phyloP scores from a whole-genome alignment of 345 rosid species.

The Eucalyptus viminalis region DNA sequence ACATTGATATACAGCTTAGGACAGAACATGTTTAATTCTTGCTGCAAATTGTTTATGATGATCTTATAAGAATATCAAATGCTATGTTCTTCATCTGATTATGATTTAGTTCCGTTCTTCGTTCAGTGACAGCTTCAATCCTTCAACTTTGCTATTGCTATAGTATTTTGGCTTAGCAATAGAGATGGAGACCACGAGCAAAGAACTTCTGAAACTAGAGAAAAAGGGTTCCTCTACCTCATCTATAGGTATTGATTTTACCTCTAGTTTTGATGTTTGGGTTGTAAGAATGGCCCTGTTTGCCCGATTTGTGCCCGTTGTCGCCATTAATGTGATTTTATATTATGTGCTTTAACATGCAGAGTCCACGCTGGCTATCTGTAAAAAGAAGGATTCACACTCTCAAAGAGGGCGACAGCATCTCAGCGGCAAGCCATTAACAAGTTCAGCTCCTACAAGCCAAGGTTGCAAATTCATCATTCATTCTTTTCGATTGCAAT shows the following conservation, averaged over 20 bases:
- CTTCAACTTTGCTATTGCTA: neutral
- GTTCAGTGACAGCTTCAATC: neutral
- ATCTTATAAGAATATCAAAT: neutral
- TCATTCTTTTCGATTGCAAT: neutral
- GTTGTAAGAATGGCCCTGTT: neutral
- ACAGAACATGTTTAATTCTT: neutral
- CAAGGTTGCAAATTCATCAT: constrained; percentile 16
- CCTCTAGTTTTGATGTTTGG: neutral
- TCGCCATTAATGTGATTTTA: neutral
- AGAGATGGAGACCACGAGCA: constrained; percentile 18
- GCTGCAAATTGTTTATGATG: neutral
- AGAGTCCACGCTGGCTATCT: constrained; percentile 36
- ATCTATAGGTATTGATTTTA: constrained; percentile 4
- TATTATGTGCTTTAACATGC: neutral
- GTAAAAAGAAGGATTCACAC: neutral
- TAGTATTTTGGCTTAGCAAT: neutral
- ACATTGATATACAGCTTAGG: neutral
- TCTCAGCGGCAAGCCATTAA: constrained; percentile 17
- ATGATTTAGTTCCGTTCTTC: neutral
- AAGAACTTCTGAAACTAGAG: constrained; percentile 34
- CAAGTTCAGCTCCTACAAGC: constrained; percentile 35
- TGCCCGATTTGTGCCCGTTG: neutral
- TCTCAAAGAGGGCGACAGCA: constrained; percentile 1
- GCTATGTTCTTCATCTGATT: neutral
- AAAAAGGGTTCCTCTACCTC: constrained; percentile 7